phyloP scores from a whole-genome alignment of 495 filamentous ascomycete species.

The Penicillium ucsense region DNA sequence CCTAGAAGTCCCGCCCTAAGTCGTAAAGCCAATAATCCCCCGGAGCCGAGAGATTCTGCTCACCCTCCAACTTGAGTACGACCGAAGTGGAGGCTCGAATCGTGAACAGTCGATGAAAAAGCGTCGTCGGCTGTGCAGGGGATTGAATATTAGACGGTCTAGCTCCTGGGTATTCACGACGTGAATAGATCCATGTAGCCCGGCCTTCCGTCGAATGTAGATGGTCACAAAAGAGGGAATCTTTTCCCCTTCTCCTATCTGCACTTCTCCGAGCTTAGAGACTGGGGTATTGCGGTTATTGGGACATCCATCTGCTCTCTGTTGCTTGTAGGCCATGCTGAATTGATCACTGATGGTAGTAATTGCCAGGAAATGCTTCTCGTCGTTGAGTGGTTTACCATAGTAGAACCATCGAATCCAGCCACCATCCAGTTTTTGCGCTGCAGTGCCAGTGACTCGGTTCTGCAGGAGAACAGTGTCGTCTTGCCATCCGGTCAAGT shows the following conservation, averaged over 20 bases:
- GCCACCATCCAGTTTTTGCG: neutral
- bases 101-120: neutral
- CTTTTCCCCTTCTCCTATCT: neutral
- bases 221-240: conserved; percentile 3
- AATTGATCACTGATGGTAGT: conserved; percentile 4
- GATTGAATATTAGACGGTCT: neutral
- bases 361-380: conserved; percentile 1
- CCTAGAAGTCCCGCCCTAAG: neutral
- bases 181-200: conserved; percentile 2
- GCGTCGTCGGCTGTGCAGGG: neutral
- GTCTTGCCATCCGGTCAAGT: neutral
- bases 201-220: neutral
- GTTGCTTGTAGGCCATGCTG: conserved; percentile 1
- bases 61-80: neutral
- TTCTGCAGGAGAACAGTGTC: conserved; percentile 3
- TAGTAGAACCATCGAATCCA: conserved; percentile 3
- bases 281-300: conserved; percentile 3
- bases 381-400: conserved; percentile 5
- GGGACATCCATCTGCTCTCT: neutral
- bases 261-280: conserved; percentile 1
- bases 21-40: conserved; percentile 1
- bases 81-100: neutral
- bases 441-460: conserved; percentile 5
- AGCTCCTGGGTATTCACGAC: conserved; percentile 1
- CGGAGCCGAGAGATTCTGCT: conserved; percentile 3